Evolutionary conservation across 108 stramenopile genomes (phyloP).

Genomic region (Cyclotella distinguenda): DNA sequence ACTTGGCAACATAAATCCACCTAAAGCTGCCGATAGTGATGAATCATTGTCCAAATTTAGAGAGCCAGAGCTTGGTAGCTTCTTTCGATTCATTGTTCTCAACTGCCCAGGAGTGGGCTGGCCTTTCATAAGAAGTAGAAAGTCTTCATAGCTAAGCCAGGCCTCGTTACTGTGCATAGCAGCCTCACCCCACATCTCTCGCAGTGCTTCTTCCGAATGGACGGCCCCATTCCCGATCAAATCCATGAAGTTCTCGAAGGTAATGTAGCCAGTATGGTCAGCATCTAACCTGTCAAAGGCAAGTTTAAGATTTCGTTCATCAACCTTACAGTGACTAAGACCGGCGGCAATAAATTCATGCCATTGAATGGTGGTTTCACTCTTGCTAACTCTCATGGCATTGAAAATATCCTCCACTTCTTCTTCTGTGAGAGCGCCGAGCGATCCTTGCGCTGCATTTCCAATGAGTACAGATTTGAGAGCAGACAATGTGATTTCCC

Average conservation of each 20-base stretch:
- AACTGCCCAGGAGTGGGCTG: slow-evolving; percentile 40
- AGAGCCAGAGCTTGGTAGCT: too few species aligned
- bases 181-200: slow-evolving; percentile 58
- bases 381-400: slow-evolving; percentile 58
- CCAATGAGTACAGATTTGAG: slow-evolving; percentile 64
- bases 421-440: slow-evolving; percentile 69
- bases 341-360: slow-evolving; percentile 87
- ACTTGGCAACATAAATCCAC: slow-evolving; percentile 32
- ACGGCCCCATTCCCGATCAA: slow-evolving; percentile 64
- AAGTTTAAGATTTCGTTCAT: slow-evolving; percentile 76
- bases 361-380: slow-evolving; percentile 74
- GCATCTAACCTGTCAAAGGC: slow-evolving; percentile 84
- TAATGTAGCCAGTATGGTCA: slow-evolving; percentile 76
- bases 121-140: slow-evolving; percentile 61
- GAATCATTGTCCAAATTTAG: too few species aligned
- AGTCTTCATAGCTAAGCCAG: slow-evolving; percentile 63
- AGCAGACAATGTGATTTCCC: slow-evolving; percentile 67
- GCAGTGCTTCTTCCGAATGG: slow-evolving; percentile 56
- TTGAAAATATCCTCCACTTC: slow-evolving; percentile 79
- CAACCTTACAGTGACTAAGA: slow-evolving; percentile 74
- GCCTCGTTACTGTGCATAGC: slow-evolving; percentile 40
- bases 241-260: slow-evolving; percentile 71
- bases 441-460: slow-evolving; percentile 59
- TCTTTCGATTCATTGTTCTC: slow-evolving; percentile 3
- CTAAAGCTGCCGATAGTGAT: too few species aligned